Evolutionary conservation across 1,284 basidiomycete genomes (phyloP).

Genomic region (Moesziomyces sp.): DNA sequence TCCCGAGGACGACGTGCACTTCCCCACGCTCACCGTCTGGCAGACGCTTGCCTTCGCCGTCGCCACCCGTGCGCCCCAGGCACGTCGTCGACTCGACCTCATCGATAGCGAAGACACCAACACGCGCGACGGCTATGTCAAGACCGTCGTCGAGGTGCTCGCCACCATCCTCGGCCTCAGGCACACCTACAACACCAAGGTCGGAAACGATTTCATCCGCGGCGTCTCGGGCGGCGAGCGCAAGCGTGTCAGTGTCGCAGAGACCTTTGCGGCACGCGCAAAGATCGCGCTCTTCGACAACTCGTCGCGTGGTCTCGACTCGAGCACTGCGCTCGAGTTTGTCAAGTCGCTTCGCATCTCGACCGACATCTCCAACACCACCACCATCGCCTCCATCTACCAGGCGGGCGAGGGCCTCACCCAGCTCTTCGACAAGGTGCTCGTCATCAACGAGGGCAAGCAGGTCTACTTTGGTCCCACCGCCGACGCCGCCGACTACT

Average conservation of each 20-base stretch:
- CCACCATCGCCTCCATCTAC: slow-evolving; percentile 58
- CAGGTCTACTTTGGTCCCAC: slow-evolving; percentile 60
- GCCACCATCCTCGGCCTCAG: slow-evolving; percentile 58
- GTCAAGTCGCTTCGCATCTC: slow-evolving; percentile 55
- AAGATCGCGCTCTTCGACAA: slow-evolving; percentile 58
- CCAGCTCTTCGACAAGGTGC: slow-evolving; percentile 61
- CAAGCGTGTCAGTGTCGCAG: slow-evolving; percentile 60
- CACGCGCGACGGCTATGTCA: slow-evolving; percentile 39
- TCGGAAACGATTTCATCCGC: slow-evolving; percentile 63
- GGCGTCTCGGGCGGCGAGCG: slow-evolving; percentile 70
- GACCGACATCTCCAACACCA: slow-evolving; percentile 44
- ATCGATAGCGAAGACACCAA: slow-evolving; percentile 21
- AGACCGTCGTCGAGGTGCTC: slow-evolving; percentile 50
- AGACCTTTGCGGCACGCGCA: slow-evolving; percentile 68
- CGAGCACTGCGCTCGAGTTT: slow-evolving; percentile 60
- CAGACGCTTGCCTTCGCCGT: slow-evolving; percentile 58
- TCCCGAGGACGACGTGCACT: slow-evolving; percentile 56
- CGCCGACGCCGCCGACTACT: slow-evolving; percentile 51
- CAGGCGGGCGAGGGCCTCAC: slow-evolving; percentile 60
- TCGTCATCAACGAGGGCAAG: slow-evolving; percentile 65
- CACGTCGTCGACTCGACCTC: slow-evolving; percentile 35
- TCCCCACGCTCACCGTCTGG: slow-evolving; percentile 53
- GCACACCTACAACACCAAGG: slow-evolving; percentile 66
- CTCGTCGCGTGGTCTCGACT: slow-evolving; percentile 60
- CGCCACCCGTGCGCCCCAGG: slow-evolving; percentile 56